Evolutionary conservation across 495 filamentous ascomycete species (phyloP).

Genomic region (Lasiosphaeria hispida): DNA sequence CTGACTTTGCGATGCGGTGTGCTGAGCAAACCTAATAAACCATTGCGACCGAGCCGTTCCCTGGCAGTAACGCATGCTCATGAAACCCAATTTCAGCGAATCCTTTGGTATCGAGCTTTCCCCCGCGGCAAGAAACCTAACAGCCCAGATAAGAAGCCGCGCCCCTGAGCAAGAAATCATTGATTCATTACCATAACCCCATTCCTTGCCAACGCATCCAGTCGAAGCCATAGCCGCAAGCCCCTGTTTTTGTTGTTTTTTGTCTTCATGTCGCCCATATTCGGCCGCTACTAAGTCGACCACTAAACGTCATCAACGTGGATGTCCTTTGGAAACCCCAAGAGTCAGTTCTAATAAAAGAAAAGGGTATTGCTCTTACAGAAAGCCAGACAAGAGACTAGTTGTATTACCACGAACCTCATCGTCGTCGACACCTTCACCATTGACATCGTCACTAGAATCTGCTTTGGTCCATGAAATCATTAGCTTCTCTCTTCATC

Average conservation of each 20-base stretch:
- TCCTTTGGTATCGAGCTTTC: too few relatives aligned
- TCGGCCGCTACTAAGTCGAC: background rate
- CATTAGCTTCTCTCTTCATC: background rate
- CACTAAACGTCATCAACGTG: slow-evolving; percentile 16
- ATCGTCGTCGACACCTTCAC: background rate
- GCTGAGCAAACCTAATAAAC: too few relatives aligned
- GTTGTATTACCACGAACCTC: slow-evolving; percentile 11
- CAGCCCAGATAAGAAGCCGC: too few relatives aligned
- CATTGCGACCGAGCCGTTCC: too few relatives aligned
- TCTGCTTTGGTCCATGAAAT: background rate
- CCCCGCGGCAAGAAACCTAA: too few relatives aligned
- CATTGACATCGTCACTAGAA: background rate
- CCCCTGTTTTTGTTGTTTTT: background rate
- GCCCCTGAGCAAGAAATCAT: too few relatives aligned
- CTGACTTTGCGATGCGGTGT: too few relatives aligned
- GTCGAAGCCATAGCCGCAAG: background rate
- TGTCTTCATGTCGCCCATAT: slow-evolving; percentile 10
- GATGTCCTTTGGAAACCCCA: slow-evolving; percentile 6
- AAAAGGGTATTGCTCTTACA: slow-evolving; percentile 12
- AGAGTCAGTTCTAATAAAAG: background rate
- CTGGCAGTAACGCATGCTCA: too few relatives aligned
- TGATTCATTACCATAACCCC: too few relatives aligned
- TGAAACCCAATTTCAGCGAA: too few relatives aligned
- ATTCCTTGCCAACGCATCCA: background rate
- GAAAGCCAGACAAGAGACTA: slow-evolving; percentile 16